Percentiles rank a stretch among this genome's conserved stretches.
Evolutionary conservation across 2,329 filamentous ascomycete species (phyloP).

Genomic region (Colletotrichum horii): DNA sequence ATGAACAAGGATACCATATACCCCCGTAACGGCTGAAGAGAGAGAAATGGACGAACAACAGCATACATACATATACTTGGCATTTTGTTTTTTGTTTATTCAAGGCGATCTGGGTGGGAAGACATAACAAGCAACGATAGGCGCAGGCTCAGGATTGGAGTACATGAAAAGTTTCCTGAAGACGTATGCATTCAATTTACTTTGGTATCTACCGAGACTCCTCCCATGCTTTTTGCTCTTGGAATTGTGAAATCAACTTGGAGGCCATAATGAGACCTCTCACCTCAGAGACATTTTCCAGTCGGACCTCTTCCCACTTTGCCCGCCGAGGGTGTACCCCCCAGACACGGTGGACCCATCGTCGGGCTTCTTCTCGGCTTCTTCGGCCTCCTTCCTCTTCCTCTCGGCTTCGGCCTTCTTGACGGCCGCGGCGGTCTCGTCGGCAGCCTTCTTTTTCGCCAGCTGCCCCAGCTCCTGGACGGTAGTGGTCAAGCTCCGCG

Average conservation of each 20-base stretch:
- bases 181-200: not conserved
- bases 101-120: not conserved
- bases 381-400: slow-evolving; percentile 5
- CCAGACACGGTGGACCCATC: slow-evolving; percentile 22
- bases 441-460: slow-evolving; percentile 28
- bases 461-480: slow-evolving; percentile 10
- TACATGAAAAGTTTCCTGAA: not conserved
- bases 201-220: slow-evolving; percentile 8
- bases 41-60: not conserved
- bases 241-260: not conserved
- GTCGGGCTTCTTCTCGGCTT: not conserved
- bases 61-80: not conserved
- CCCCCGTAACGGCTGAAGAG: slow-evolving; percentile 1
- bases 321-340: slow-evolving; percentile 18
- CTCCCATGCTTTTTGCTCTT: not conserved
- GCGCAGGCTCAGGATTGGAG: not conserved
- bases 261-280: not conserved
- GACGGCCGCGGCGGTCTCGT: slow-evolving; percentile 31
- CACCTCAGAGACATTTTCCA: slow-evolving; percentile 26
- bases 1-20: slow-evolving; percentile 17
- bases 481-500: slow-evolving; percentile 6
- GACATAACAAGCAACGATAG: not conserved
- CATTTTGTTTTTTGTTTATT: not conserved
- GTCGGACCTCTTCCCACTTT: slow-evolving; percentile 18
- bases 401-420: slow-evolving; percentile 26